These are phyloP conservation scores for Dictyostelium citrinum DNA, from an alignment of 78 protist genomes.

Conservation along the genomic window DNA sequence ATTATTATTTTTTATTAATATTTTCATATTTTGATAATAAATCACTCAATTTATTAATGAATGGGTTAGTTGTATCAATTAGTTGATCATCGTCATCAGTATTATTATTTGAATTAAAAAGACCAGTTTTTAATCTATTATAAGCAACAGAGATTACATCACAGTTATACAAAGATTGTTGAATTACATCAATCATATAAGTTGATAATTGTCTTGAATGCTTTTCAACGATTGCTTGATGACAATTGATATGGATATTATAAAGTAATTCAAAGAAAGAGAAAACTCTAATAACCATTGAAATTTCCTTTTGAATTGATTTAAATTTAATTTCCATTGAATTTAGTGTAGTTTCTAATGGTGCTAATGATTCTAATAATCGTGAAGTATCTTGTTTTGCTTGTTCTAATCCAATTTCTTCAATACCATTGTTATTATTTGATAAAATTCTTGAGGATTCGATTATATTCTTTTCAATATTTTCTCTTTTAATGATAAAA, in stretches of 20 bases:
- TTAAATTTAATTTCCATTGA: constrained; percentile 1
- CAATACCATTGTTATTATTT: neutral
- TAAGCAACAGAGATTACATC: constrained; percentile 33
- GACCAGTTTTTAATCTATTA: neutral
- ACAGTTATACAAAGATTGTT: constrained; percentile 18
- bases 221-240: constrained; percentile 30
- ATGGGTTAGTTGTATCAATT: constrained; percentile 34
- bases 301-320: constrained; percentile 9
- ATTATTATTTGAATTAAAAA: neutral
- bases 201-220: constrained; percentile 2
- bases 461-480: neutral
- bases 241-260: constrained; percentile 1
- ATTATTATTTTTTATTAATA: neutral
- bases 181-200: constrained; percentile 40
- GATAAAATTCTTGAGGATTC: neutral
- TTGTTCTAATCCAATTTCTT: neutral
- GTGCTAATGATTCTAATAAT: constrained; percentile 49
- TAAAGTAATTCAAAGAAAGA: constrained; percentile 20
- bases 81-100: neutral
- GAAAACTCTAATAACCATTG: neutral
- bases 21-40: constrained; percentile 27
- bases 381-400: neutral
- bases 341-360: constrained; percentile 28
- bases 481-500: neutral
- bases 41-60: neutral